Evolutionary conservation across 305 asterid species (phyloP), one percentile per base, ranked within the genome.

Genomic region (Rubia balearica): DNA sequence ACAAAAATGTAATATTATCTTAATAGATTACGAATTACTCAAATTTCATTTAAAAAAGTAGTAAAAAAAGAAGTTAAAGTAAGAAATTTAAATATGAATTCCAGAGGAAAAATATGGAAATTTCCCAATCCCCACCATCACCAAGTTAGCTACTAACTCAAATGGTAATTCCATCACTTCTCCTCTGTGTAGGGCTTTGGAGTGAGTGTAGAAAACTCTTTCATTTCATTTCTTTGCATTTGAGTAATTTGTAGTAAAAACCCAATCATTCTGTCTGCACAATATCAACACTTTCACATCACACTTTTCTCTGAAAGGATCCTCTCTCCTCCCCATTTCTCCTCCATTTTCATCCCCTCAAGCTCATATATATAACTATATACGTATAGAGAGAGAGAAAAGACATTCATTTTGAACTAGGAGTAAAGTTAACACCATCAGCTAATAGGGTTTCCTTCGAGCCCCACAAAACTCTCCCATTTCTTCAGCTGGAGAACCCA

Each of bases 381-480:
- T 33, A 46, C 30, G 36, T 0, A 33, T 19, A 10, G 19, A 61
- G 42, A 43, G 64, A 38, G 73, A 55, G 67, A 51, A 55, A 73
- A 41, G 73, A 9, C 66, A 80, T 74, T 64, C 75, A 73, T 70
- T 71, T 74, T 77, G 63, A 74, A 79, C 22, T 57, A 60, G 71
- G 73, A 74, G 83, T 74, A 79, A 74, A 82, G 84, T 82, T 42
- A 62, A 77, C 74, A 73, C 75, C 74, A 70, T 38, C 51, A 13
- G 51, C 14, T 38, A 10, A 27, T 46, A 65, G 83, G 80, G 78
- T 65, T 78, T 74, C 68, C 81, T 76, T 79, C 68, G 56, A 69
- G 56, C 62, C 71, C 71, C 51, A 69, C 67, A 75, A 73, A 80
- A 46, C 9, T 49, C 72, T 21, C 55, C 33, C 36, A 45, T 65